Evolutionary conservation across 148 eudicot genomes (phyloP).

Genomic region (Silene conica): DNA sequence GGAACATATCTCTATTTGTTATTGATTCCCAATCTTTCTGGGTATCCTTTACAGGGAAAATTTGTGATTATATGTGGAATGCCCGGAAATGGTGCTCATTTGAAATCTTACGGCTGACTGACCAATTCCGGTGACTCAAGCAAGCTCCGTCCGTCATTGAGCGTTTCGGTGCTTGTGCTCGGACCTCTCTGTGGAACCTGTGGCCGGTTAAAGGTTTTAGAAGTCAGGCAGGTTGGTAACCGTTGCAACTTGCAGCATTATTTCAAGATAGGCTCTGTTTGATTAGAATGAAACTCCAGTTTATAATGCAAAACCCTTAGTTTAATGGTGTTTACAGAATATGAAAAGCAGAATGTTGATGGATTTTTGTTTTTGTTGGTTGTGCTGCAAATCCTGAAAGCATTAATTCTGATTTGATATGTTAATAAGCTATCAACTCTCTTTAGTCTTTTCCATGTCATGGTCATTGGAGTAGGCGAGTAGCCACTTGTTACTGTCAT

Average conservation of each 20-base stretch:
- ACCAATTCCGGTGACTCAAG: constrained; percentile 17
- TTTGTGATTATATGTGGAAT: constrained; percentile 13
- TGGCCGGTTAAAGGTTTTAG: constrained; percentile 1
- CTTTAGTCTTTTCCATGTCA: no score
- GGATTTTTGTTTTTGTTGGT: no score
- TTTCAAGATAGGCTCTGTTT: constrained; percentile 13
- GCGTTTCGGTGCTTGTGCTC: constrained; percentile 5
- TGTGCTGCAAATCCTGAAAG: neutral
- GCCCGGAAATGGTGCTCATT: constrained; percentile 20
- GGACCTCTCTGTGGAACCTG: neutral
- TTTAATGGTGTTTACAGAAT: neutral
- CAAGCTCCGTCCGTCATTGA: neutral
- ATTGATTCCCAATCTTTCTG: neutral
- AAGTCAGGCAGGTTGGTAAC: neutral
- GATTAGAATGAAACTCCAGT: constrained; percentile 19
- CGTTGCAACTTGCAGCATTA: constrained; percentile 16
- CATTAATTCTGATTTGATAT: neutral
- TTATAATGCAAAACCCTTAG: neutral
- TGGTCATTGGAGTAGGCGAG: neutral
- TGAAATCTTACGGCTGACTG: constrained; percentile 17
- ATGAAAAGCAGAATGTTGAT: neutral
- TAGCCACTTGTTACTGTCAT: neutral
- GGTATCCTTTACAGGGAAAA: constrained; percentile 13
- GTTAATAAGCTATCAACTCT: no score
- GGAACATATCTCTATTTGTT: neutral